phyloP scores from a whole-genome alignment of 306 rosid genomes.

The Acacia crassicarpa region DNA sequence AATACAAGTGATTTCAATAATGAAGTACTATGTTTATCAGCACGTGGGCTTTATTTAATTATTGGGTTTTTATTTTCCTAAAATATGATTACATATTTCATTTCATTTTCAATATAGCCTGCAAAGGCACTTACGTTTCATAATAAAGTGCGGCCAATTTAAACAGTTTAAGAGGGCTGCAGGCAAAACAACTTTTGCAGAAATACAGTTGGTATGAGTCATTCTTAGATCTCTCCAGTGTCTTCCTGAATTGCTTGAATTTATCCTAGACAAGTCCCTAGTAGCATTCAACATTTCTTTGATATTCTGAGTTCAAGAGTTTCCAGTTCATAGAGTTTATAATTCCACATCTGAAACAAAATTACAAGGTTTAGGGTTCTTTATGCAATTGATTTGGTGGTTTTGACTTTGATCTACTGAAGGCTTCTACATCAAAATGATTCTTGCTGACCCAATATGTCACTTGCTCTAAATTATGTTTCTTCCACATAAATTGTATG shows the following conservation, averaged over 20 bases:
- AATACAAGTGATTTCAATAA: neutral
- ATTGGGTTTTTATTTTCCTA: no score
- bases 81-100: no score
- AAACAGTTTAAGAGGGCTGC: neutral
- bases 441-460: neutral
- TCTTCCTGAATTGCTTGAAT: neutral
- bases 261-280: neutral
- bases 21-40: neutral
- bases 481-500: conserved; percentile 34
- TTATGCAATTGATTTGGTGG: neutral
- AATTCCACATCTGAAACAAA: neutral
- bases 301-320: neutral
- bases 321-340: no score
- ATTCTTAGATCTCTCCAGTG: neutral
- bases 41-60: neutral
- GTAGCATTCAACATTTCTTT: neutral
- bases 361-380: neutral
- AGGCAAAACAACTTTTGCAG: neutral
- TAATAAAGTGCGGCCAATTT: neutral
- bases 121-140: neutral
- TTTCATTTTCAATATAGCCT: neutral
- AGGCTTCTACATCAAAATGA: neutral
- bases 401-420: no score
- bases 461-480: conserved; percentile 26
- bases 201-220: neutral